These are phyloP conservation scores for Monilinia fructigena DNA, from an alignment of 2,329 filamentous ascomycete species.

Conservation along the genomic window DNA sequence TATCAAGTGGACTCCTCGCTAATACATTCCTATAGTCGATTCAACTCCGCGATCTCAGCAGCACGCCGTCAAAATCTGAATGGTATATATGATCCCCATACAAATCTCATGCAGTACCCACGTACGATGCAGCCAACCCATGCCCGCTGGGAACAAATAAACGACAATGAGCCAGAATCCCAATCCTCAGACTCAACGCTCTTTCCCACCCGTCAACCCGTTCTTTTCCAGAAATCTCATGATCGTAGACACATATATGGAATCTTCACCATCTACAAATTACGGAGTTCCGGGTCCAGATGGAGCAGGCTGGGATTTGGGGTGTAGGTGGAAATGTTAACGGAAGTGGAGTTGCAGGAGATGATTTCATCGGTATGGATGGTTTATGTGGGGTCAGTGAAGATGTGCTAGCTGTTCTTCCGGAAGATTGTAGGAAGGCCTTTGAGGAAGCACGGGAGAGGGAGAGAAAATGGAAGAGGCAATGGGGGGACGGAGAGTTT, in stretches of 20 bases:
- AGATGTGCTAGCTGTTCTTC: constrained; percentile 65
- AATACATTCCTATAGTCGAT: constrained; percentile 57
- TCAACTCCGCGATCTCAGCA: constrained; percentile 73
- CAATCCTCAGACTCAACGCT: constrained; percentile 39
- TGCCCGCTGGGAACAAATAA: constrained; percentile 74
- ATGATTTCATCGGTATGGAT: constrained; percentile 37
- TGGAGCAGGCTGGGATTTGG: constrained; percentile 48
- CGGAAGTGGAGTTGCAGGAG: not conserved
- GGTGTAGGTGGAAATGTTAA: constrained; percentile 27
- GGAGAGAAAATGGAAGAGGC: constrained; percentile 70
- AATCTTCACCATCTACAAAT: constrained; percentile 53
- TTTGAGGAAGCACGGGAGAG: constrained; percentile 65
- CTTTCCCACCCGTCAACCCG: constrained; percentile 54
- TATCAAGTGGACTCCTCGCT: not conserved
- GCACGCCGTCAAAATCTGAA: constrained; percentile 63
- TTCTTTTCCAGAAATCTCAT: constrained; percentile 61
- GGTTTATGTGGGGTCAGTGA: constrained; percentile 64
- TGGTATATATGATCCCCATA: constrained; percentile 91
- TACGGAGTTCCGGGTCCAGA: constrained; percentile 60
- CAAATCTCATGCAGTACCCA: constrained; percentile 86
- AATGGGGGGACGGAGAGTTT: constrained; percentile 70
- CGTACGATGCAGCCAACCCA: constrained; percentile 86
- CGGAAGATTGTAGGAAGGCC: constrained; percentile 67
- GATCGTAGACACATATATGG: constrained; percentile 60
- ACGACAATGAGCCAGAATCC: constrained; percentile 39